A percentile compares a stretch with the other conserved stretches of the same genome.
Evolutionary conservation across 176 grass and related monocot species (phyloP).

Genomic region (Phoenix dactylifera): DNA sequence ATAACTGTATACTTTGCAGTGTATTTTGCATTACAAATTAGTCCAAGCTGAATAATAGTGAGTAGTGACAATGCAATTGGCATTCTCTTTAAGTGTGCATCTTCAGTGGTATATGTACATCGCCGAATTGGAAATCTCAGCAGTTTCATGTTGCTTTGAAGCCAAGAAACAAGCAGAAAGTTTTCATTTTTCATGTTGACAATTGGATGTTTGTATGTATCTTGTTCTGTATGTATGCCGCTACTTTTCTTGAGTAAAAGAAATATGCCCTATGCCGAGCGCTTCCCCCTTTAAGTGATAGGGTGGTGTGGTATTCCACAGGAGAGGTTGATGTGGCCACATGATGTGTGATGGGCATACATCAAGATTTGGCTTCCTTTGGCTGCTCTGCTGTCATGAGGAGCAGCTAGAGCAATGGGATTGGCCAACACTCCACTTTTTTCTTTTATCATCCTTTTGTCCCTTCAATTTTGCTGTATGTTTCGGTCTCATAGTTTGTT

Average conservation of each 20-base stretch:
- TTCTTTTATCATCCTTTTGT: too few relatives aligned
- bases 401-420: constrained; percentile 4
- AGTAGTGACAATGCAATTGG: too few relatives aligned
- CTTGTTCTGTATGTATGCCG: too few relatives aligned
- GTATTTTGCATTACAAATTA: too few relatives aligned
- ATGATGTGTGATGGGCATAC: constrained; percentile 76
- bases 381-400: constrained; percentile 22
- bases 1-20: too few relatives aligned
- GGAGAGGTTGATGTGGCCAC: constrained; percentile 71
- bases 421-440: neutral
- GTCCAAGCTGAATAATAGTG: too few relatives aligned
- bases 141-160: neutral
- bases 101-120: too few relatives aligned
- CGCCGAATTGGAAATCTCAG: neutral
- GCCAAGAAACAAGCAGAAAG: too few relatives aligned
- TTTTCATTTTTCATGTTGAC: too few relatives aligned
- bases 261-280: constrained; percentile 35
- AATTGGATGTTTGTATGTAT: neutral
- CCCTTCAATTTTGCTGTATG: too few relatives aligned
- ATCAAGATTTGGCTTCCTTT: constrained; percentile 32
- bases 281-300: constrained; percentile 37
- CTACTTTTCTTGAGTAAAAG: neutral
- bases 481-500: too few relatives aligned
- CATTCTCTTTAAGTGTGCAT: too few relatives aligned
- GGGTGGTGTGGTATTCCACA: constrained; percentile 44